Percentiles rank a stretch among this genome's conserved stretches.
Conservation (phyloP, 1,284 basidiomycete species). For the Neolentinus lepideus region DNA sequence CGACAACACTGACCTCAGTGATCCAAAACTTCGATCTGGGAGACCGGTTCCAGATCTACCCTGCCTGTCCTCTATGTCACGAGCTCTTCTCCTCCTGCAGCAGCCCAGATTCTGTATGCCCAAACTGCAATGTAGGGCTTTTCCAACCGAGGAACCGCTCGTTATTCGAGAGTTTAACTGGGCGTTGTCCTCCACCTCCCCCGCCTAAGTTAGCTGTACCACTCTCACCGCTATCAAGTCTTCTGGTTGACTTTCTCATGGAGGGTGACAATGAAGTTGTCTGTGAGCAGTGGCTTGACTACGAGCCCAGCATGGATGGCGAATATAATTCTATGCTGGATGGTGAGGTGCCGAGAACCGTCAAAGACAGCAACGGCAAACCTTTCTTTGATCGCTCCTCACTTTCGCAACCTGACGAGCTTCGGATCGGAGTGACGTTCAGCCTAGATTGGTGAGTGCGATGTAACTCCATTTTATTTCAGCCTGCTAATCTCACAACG, state of each 20-base stretch:
- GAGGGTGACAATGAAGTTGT: background rate
- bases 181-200: background rate
- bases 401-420: background rate
- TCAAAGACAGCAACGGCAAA: background rate
- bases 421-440: background rate
- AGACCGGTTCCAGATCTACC: conserved; percentile 16
- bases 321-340: background rate
- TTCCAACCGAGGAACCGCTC: background rate
- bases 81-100: conserved; percentile 6
- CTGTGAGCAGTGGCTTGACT: background rate
- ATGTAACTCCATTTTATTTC: too few species aligned
- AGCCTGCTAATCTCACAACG: too few species aligned
- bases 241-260: background rate
- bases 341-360: background rate
- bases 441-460: background rate
- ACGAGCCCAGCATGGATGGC: background rate
- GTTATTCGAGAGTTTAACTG: background rate
- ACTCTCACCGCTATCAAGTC: background rate
- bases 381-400: background rate
- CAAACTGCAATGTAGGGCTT: background rate
- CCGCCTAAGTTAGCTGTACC: background rate
- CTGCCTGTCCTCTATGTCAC: conserved; percentile 15
- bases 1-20: conserved; percentile 14
- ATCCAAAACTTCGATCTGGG: conserved; percentile 15
- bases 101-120: background rate